These are phyloP conservation scores for Ogataea polymorpha DNA, from an alignment of 805 yeast genomes.

Conservation along the genomic window DNA sequence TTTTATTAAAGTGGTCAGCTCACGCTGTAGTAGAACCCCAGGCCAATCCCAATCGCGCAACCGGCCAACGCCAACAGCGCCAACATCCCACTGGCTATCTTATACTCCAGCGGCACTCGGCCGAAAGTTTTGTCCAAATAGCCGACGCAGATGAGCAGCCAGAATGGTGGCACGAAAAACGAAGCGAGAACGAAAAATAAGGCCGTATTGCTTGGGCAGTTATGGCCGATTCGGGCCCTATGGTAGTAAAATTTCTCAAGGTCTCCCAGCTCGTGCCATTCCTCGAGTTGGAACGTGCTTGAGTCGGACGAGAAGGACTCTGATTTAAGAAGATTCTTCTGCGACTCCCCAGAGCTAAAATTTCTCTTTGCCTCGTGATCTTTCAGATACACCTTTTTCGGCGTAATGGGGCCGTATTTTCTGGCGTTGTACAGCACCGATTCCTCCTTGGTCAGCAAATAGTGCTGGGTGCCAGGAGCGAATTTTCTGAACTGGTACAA, in stretches of 20 bases:
- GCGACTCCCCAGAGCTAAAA: slow-evolving; percentile 14
- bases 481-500: slow-evolving; percentile 16
- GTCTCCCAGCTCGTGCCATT: slow-evolving; percentile 5
- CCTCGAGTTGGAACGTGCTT: slow-evolving; percentile 7
- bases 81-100: slow-evolving; percentile 20
- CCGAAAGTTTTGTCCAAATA: slow-evolving; percentile 27
- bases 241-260: slow-evolving; percentile 3
- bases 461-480: slow-evolving; percentile 19
- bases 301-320: slow-evolving; percentile 7
- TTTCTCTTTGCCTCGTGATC: slow-evolving; percentile 5
- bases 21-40: slow-evolving; percentile 19
- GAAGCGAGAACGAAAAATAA: slow-evolving; percentile 20
- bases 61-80: slow-evolving; percentile 19
- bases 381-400: slow-evolving; percentile 9
- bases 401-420: slow-evolving; percentile 4
- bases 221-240: neutral
- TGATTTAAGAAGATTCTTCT: slow-evolving; percentile 7
- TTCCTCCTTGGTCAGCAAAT: slow-evolving; percentile 11
- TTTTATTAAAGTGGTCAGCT: neutral
- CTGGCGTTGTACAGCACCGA: slow-evolving; percentile 2
- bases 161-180: slow-evolving; percentile 30
- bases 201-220: slow-evolving; percentile 18
- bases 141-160: slow-evolving; percentile 28
- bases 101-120: slow-evolving; percentile 19
- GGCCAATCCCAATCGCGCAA: slow-evolving; percentile 26